phyloP scores from a whole-genome alignment of 805 yeast species.

The Metahyphopichia silvanorum region DNA sequence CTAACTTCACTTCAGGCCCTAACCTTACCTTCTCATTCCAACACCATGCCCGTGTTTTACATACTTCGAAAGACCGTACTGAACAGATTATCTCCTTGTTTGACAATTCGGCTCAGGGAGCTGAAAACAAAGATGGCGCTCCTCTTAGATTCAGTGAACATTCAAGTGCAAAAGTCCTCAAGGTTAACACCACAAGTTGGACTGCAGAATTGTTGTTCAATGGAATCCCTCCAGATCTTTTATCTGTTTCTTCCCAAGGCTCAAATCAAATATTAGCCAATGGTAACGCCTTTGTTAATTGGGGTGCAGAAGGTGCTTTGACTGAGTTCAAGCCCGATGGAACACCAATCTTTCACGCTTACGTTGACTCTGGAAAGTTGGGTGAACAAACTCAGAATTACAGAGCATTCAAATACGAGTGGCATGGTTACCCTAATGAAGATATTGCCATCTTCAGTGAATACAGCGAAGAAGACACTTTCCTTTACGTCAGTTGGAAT shows the following conservation, averaged over 20 bases:
- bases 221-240: constrained; percentile 18
- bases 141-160: constrained; percentile 14
- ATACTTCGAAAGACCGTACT: constrained; percentile 17
- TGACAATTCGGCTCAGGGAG: constrained; percentile 36
- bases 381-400: constrained; percentile 27
- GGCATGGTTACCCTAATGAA: constrained; percentile 33
- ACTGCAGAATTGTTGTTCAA: constrained; percentile 21
- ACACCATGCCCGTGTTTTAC: constrained; percentile 32
- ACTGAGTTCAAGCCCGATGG: constrained; percentile 28
- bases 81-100: constrained; percentile 30
- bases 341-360: constrained; percentile 28
- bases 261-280: constrained; percentile 28
- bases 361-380: constrained; percentile 24
- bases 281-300: constrained; percentile 31
- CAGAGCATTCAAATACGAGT: constrained; percentile 31
- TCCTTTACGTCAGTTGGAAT: constrained; percentile 33
- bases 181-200: constrained; percentile 24
- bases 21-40: constrained; percentile 31
- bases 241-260: constrained; percentile 28
- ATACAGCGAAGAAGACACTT: constrained; percentile 12
- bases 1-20: constrained; percentile 12
- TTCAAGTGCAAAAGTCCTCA: constrained; percentile 33
- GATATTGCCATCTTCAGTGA: constrained; percentile 23
- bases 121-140: constrained; percentile 26
- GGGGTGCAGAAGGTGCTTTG: constrained; percentile 39